Evolutionary conservation across 139 green algal species (phyloP).

Genomic region (Chlamydomonas schloesseri): DNA sequence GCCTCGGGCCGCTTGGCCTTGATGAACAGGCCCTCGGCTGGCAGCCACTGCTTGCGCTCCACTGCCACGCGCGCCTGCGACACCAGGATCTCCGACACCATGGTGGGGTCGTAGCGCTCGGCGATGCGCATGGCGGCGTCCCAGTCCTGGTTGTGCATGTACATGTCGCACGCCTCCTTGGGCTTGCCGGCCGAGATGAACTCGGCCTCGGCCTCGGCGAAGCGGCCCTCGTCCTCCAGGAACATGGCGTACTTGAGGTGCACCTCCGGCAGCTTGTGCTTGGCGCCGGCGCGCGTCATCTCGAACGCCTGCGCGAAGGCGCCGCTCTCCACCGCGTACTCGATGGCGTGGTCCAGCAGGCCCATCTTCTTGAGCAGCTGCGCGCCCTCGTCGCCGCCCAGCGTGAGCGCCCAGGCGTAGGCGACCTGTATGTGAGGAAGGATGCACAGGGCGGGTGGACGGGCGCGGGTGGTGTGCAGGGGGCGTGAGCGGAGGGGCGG

Average conservation of each 20-base stretch:
- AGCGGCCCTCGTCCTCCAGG: conserved; percentile 86
- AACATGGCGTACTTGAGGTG: conserved; percentile 88
- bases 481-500: no score
- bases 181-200: conserved; percentile 80
- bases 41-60: conserved; percentile 53
- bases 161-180: conserved; percentile 88
- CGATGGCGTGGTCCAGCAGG: conserved; percentile 77
- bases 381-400: conserved; percentile 80
- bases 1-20: conserved; percentile 79
- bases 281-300: conserved; percentile 60
- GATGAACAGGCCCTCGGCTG: conserved; percentile 65
- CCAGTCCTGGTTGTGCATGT: conserved; percentile 84
- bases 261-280: conserved; percentile 80
- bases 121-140: conserved; percentile 77
- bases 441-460: no score
- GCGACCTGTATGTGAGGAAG: conserved; percentile 59
- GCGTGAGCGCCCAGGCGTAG: conserved; percentile 80
- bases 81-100: conserved; percentile 70
- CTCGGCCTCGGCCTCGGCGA: conserved; percentile 76
- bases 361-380: conserved; percentile 75
- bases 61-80: conserved; percentile 55
- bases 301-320: conserved; percentile 84
- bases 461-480: no score
- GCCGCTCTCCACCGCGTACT: conserved; percentile 78
- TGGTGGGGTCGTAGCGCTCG: conserved; percentile 74